Percentiles rank a stretch among this genome's conserved stretches.
These are phyloP conservation scores for Penstemon eatonii DNA, from an alignment of 257 asterid species.

Conservation along the genomic window DNA sequence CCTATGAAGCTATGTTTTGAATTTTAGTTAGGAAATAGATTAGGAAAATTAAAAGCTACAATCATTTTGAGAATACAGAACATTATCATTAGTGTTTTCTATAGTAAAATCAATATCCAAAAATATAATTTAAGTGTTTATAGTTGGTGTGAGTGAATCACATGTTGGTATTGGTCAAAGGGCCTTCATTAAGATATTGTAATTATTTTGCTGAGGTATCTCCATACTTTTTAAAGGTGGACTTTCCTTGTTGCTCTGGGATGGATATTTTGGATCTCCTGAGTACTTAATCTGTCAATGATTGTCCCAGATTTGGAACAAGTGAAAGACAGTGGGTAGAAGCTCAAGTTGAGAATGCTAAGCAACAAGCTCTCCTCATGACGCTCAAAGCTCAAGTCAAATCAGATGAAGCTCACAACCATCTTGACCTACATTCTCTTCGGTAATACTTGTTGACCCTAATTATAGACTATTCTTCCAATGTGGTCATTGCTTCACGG, in stretches of 20 bases:
- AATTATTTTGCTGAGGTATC: background rate
- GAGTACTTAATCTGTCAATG: conserved; percentile 29
- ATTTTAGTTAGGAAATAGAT: too few species aligned
- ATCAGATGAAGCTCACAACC: conserved; percentile 98
- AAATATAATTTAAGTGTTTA: background rate
- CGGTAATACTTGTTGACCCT: conserved; percentile 46
- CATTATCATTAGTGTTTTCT: too few species aligned
- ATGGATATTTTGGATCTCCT: conserved; percentile 21
- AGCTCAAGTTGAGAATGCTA: conserved; percentile 98
- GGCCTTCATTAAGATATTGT: background rate
- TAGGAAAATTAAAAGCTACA: too few species aligned
- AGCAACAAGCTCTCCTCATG: conserved; percentile 87
- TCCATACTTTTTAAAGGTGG: conserved; percentile 6
- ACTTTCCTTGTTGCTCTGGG: background rate
- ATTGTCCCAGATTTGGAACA: conserved; percentile 77
- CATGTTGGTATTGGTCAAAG: background rate
- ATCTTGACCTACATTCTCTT: conserved; percentile 97
- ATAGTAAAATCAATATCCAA: too few species aligned
- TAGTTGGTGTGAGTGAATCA: background rate
- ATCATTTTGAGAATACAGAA: too few species aligned
- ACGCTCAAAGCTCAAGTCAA: conserved; percentile 93
- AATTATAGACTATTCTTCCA: background rate
- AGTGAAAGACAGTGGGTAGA: conserved; percentile 99
- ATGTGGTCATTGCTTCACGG: conserved; percentile 14
- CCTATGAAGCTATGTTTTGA: too few species aligned